Evolutionary conservation across 2,329 filamentous ascomycete species (phyloP), one percentile per base, ranked within the genome.

Genomic region (Arthrobotrys pseudoclavata): DNA sequence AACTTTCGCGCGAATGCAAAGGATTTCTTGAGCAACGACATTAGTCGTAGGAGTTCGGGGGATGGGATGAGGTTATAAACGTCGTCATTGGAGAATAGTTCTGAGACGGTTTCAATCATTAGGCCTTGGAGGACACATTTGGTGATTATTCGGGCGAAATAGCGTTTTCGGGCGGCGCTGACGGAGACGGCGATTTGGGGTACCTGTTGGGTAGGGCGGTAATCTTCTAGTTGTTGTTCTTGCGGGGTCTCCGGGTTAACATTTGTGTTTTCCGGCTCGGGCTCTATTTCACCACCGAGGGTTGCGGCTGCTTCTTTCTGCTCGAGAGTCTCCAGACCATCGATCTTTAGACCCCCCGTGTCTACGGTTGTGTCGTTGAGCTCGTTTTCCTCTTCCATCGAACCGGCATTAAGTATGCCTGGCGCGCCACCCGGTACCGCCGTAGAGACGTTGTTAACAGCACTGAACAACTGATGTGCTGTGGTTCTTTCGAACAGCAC

Each of bases 91-190:
- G 94, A 96, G 86, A 99, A 99, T 60, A 99, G 89, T 84, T 99
- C 96, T 82, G 97, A 96, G 48, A 99, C 96, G 0, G 96, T 99
- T 84, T 99, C 96, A 81, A 99, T 99, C 94, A 99, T 99, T 79
- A 99, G 89, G 1, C 99, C 89, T 84, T 99, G 96, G 7, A 99
- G 87, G 3, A 99, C 96, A 83, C 96, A 99, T 80, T 96, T 95
- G 13, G 95, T 97, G 84, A 99, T 99, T 84, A 99, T 99, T 81
- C 95, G 92, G 85, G 99, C 99, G 87, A 99, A 99, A 86, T 97
- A 97, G 64, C 94, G 91, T 40, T 96, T 90, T 26, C 96, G 92
- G 0, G 96, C 94, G 1, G 94, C 93, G 0, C 96, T 98, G 4
- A 99, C 95, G 4, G 97, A 88, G 0, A 93, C 83, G 96, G 93